Conservation (phyloP, 2,329 filamentous ascomycete genomes). For the Fusarium torreyae region DNA sequence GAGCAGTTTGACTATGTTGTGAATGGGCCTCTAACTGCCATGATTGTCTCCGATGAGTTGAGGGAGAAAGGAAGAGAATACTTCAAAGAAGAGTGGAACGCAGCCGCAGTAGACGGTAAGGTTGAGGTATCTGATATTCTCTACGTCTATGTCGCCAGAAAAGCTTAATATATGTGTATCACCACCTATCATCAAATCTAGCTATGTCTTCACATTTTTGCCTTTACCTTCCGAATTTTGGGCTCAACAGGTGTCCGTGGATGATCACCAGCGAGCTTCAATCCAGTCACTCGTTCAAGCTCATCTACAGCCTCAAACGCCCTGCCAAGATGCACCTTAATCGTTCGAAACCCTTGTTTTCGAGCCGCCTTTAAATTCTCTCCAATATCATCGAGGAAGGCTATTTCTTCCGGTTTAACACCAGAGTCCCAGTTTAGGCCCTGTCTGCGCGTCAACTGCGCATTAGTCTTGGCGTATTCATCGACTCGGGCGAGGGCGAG, state of each 20-base stretch:
- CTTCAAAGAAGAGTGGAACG: slow-evolving; percentile 53
- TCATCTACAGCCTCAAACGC: slow-evolving; percentile 86
- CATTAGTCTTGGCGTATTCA: slow-evolving; percentile 70
- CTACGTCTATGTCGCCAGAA: slow-evolving; percentile 53
- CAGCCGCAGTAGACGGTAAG: slow-evolving; percentile 50
- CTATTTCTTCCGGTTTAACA: slow-evolving; percentile 76
- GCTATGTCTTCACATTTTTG: slow-evolving; percentile 58
- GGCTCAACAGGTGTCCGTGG: slow-evolving; percentile 65
- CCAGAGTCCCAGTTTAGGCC: slow-evolving; percentile 62
- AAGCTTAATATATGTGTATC: slow-evolving; percentile 10
- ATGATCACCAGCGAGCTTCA: slow-evolving; percentile 72
- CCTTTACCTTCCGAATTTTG: slow-evolving; percentile 52
- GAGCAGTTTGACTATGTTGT: slow-evolving; percentile 49
- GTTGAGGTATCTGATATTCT: slow-evolving; percentile 49
- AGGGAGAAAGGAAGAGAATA: slow-evolving; percentile 43
- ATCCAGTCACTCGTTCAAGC: slow-evolving; percentile 81
- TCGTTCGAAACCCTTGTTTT: slow-evolving; percentile 81
- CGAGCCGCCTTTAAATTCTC: slow-evolving; percentile 89
- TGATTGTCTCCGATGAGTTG: slow-evolving; percentile 42
- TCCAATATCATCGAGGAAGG: slow-evolving; percentile 96
- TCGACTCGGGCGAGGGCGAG: slow-evolving; percentile 78
- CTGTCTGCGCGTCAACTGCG: slow-evolving; percentile 56
- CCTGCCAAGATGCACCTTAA: slow-evolving; percentile 86
- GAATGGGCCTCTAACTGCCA: slow-evolving; percentile 41
- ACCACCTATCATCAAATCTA: too few species aligned